Evolutionary conservation across 805 yeast genomes (phyloP).

Genomic region (Candida orba): DNA sequence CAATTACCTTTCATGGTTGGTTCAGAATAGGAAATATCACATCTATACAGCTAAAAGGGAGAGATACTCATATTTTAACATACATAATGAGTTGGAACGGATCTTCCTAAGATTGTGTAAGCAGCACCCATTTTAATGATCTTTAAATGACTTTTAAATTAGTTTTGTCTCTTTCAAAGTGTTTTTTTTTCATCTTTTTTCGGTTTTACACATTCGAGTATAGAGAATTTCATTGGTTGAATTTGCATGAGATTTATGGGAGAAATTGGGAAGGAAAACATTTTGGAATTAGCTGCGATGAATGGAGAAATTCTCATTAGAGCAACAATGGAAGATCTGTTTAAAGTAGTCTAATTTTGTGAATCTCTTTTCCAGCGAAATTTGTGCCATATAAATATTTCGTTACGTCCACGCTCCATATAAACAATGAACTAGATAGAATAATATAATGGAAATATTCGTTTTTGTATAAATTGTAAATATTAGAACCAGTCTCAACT

Average conservation of each 20-base stretch:
- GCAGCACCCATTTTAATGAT: conserved; percentile 63
- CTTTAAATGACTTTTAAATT: not conserved
- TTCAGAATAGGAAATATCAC: too few species aligned
- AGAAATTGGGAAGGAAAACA: not conserved
- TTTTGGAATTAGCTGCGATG: not conserved
- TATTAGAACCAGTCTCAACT: too few species aligned
- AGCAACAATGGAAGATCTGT: too few species aligned
- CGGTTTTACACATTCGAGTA: not conserved
- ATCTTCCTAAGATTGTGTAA: conserved; percentile 77
- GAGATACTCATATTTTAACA: conserved; percentile 15
- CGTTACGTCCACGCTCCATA: not conserved
- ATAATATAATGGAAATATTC: too few species aligned
- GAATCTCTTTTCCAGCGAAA: too few species aligned
- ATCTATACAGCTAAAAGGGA: not conserved
- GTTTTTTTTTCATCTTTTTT: not conserved
- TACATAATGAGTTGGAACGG: conserved; percentile 75
- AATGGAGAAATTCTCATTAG: too few species aligned
- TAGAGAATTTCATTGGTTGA: conserved; percentile 5
- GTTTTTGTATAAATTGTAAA: too few species aligned
- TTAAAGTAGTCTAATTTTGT: too few species aligned
- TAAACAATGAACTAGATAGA: not conserved
- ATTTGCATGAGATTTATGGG: not conserved
- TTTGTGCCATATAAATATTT: not conserved
- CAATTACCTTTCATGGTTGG: too few species aligned
- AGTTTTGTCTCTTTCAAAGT: conserved; percentile 1